These are phyloP conservation scores for Spergularia bocconei DNA, from an alignment of 148 eudicot genomes.

Conservation along the genomic window DNA sequence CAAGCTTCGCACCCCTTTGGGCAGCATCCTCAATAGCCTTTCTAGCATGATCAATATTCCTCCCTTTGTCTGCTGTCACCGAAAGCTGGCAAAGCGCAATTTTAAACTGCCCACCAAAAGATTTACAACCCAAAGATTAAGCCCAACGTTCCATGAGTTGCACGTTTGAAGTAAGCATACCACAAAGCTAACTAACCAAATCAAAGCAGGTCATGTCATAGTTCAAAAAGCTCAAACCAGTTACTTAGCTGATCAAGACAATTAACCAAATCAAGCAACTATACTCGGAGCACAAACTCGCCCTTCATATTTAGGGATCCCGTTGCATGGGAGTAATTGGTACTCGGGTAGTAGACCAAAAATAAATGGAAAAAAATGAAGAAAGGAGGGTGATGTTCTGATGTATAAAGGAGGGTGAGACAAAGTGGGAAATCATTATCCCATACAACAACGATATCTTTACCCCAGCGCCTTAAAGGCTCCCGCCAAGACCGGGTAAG, in stretches of 20 bases:
- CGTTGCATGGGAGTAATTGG: too few species aligned
- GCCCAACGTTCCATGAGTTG: neutral
- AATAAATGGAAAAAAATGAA: too few species aligned
- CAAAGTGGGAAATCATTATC: too few species aligned
- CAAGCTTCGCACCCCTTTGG: slow-evolving; percentile 78
- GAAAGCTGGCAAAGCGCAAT: slow-evolving; percentile 84
- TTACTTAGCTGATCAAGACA: neutral
- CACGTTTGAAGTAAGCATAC: neutral
- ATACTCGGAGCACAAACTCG: neutral
- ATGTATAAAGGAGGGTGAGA: too few species aligned
- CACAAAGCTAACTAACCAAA: neutral
- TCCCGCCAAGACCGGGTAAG: too few species aligned
- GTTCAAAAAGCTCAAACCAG: neutral
- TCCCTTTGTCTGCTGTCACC: slow-evolving; percentile 84
- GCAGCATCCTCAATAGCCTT: slow-evolving; percentile 81
- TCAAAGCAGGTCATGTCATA: neutral
- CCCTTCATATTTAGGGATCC: too few species aligned
- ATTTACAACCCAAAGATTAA: neutral
- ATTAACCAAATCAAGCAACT: neutral
- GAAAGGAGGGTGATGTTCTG: too few species aligned
- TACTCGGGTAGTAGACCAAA: too few species aligned
- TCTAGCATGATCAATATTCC: slow-evolving; percentile 78
- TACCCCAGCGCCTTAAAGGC: too few species aligned
- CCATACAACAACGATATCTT: too few species aligned
- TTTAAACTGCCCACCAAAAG: slow-evolving; percentile 56